Conservation (phyloP, 2,329 filamentous ascomycete species). For the Metarhizium brunneum region DNA sequence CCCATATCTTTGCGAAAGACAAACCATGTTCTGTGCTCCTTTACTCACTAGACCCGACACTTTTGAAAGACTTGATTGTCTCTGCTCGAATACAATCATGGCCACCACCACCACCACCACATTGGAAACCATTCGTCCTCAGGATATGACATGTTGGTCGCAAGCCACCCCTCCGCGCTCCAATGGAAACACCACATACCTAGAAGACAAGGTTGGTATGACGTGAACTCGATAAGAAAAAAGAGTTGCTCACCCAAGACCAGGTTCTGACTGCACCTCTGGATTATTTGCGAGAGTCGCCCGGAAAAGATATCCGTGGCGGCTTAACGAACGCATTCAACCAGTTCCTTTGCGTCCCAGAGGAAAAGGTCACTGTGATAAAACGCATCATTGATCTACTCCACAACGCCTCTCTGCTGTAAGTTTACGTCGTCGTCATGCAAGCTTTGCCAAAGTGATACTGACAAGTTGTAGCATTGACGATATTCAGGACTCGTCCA, state of each 20-base stretch:
- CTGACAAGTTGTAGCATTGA: slow-evolving; percentile 42
- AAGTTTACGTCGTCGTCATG: background rate
- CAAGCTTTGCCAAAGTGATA: background rate
- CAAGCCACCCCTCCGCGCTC: background rate
- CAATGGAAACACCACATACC: background rate
- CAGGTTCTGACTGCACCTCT: background rate
- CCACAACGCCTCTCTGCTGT: slow-evolving; percentile 41
- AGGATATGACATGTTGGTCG: too few relatives aligned
- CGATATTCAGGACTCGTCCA: slow-evolving; percentile 38
- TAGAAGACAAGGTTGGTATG: background rate
- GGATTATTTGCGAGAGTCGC: slow-evolving; percentile 1
- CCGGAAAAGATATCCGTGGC: slow-evolving; percentile 1
- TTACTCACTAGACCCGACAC: too few relatives aligned
- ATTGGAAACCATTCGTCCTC: background rate
- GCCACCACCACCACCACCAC: background rate
- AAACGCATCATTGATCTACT: slow-evolving; percentile 69
- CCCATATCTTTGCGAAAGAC: background rate
- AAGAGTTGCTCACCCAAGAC: background rate
- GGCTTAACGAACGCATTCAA: slow-evolving; percentile 49
- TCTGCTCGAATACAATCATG: background rate
- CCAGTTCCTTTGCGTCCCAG: slow-evolving; percentile 60
- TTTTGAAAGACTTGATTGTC: too few relatives aligned
- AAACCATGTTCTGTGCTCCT: background rate
- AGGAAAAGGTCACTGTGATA: slow-evolving; percentile 57
- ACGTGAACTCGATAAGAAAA: background rate